A percentile compares a stretch with the other conserved stretches of the same genome.
phyloP scores from a whole-genome alignment of 352 stramenopile genomes.

The Phytopythium boreale region DNA sequence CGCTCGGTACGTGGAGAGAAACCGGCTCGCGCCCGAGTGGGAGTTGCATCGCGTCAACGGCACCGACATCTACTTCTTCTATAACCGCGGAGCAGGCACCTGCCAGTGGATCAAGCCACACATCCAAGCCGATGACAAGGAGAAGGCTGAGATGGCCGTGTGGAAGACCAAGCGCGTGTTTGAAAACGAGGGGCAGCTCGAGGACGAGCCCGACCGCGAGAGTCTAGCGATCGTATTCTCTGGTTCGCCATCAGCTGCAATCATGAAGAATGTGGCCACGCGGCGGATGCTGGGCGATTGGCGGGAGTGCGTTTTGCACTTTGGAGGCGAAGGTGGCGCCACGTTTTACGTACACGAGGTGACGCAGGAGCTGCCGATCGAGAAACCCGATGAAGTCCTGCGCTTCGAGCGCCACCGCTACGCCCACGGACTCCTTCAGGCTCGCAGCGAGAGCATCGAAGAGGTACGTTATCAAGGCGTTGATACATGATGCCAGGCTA shows the following conservation, averaged over 20 bases:
- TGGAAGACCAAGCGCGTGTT: conserved; percentile 68
- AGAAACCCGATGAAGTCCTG: conserved; percentile 56
- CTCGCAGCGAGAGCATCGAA: conserved; percentile 66
- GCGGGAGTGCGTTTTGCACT: conserved; percentile 51
- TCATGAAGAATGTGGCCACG: conserved; percentile 42
- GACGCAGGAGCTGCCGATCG: conserved; percentile 33
- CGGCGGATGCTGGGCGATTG: conserved; percentile 40
- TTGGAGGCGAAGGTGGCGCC: conserved; percentile 18
- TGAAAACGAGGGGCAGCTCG: conserved; percentile 34
- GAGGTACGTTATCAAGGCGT: conserved; percentile 15
- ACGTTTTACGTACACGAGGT: conserved; percentile 51
- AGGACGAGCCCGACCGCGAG: conserved; percentile 44
- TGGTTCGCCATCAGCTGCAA: conserved; percentile 15
- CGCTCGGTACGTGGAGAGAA: conserved; percentile 52
- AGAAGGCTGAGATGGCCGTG: conserved; percentile 24
- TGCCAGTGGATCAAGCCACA: conserved; percentile 53
- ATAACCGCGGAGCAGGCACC: conserved; percentile 41
- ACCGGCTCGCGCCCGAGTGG: conserved; percentile 46
- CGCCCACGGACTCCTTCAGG: conserved; percentile 42
- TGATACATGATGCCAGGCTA: not conserved
- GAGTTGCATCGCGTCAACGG: conserved; percentile 56
- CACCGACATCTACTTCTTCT: conserved; percentile 73
- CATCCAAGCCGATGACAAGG: conserved; percentile 11
- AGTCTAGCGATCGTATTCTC: conserved; percentile 52
- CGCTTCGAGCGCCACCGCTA: conserved; percentile 50